Evolutionary conservation across 2,329 filamentous ascomycete genomes (phyloP), one percentile per base, ranked within the genome.

Genomic region (Cordyceps pruinosa): DNA sequence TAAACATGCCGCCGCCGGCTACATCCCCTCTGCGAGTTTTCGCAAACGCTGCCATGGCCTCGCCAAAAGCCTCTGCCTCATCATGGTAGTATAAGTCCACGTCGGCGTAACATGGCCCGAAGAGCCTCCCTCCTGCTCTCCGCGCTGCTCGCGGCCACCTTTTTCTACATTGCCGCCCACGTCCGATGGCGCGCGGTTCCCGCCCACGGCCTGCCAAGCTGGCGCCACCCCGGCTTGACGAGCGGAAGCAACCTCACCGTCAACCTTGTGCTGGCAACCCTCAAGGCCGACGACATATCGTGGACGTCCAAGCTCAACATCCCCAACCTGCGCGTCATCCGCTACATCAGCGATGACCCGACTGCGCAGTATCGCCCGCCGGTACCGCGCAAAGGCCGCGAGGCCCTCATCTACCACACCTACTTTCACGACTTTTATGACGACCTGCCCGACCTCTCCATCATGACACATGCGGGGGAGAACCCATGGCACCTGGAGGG

Each of bases 351-450:
- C 26, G 76, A 83, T 61, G 75, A 81, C 62, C 69, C 70, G 6
- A 66, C 64, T 1, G 77, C 77, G 3, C 65, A 68, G 15, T 70
- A 77, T 23, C 77, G 78, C 58, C 75, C 79, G 1, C 78, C 78
- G 0, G 73, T 68, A 4, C 61, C 75, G 57, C 81, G 82, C 64
- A 84, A 84, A 66, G 84, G 84, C 34, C 80, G 84, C 63, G 84
- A 87, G 68, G 82, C 80, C 34, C 79, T 83, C 70, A 77, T 83
- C 8, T 86, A 86, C 65, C 73, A 85, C 37, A 80, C 76, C 39
- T 85, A 83, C 68, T 77, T 86, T 63, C 77, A 84, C 63, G 81
- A 84, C 65, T 76, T 80, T 66, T 86, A 87, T 69, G 75, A 85
- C 60, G 64, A 73, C 4, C 74, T 87, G 4, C 77, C 81, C 2